Base-by-base conservation (phyloP, 352 stramenopile genomes). In the Globisporangium orthogonon region DNA sequence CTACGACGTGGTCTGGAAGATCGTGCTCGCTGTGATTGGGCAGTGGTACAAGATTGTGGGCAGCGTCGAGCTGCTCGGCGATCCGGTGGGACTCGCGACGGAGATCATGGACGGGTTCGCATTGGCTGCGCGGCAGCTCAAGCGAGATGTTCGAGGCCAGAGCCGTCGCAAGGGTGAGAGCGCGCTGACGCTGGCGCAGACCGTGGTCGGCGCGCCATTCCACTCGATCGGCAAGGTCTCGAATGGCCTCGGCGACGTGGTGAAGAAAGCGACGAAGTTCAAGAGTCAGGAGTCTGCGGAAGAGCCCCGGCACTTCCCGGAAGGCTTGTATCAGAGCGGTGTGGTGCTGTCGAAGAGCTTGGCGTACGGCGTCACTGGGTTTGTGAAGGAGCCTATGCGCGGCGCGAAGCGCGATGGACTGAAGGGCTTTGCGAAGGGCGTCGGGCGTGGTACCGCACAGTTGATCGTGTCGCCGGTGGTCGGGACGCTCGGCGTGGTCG, bases 31-130 rank as follows among this genome's bases (percentile, higher is more conserved):
- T 4, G 81, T 93, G 9, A 61, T 95, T 29, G 71, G 82, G 0
- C 86, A 95, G 61, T 95, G 86, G 86, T 95, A 95, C 68, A 94
- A 92, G 61, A 90, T 95, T 30, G 86, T 95, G 23, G 86, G 86
- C 39, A 91, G 80, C 58, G 79, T 95, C 2, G 86, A 95, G 61
- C 65, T 95, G 60, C 63, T 95, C 13, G 86, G 86, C 15, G 86
- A 95, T 60, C 86, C 86, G 7, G 75, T 95, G 33, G 86, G 86
- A 0, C 76, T 95, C 15, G 78, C 85, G 9, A 91, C 79, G 0
- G 86, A 95, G 67, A 89, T 94, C 73, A 79, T 89, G 9, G 82
- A 95, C 59, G 86, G 86, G 11, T 93, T 95, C 62, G 82, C 83
- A 30, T 50, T 93, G 13, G 83, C 83, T 11, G 81, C 67, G 23